Evolutionary conservation across 225 moss, liverwort and hornwort genomes (phyloP).

Genomic region (Sphagnum contortum): DNA sequence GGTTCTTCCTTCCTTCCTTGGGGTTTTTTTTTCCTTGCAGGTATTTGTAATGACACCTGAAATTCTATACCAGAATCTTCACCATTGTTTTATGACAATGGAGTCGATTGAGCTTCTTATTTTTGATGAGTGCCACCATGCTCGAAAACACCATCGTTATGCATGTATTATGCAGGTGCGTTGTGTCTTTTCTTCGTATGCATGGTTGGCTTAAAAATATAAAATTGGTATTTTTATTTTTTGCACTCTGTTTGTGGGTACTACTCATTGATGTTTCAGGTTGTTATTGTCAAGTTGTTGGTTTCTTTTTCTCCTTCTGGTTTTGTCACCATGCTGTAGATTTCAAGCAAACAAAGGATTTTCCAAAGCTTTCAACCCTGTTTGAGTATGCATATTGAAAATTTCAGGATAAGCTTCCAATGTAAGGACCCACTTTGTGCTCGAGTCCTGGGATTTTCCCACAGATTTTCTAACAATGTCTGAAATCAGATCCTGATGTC

Average conservation of each 20-base stretch:
- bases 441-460: too few species aligned
- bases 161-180: constrained; percentile 86
- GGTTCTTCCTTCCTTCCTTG: too few species aligned
- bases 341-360: too few species aligned
- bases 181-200: not conserved
- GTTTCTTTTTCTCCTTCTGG: too few species aligned
- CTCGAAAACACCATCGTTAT: constrained; percentile 77
- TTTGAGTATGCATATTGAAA: too few species aligned
- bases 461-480: too few species aligned
- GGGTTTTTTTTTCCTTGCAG: constrained; percentile 20
- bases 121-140: constrained; percentile 97
- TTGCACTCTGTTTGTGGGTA: not conserved
- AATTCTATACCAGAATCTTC: constrained; percentile 70
- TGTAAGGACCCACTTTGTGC: too few species aligned
- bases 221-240: too few species aligned
- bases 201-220: not conserved
- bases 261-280: not conserved
- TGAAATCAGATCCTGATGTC: too few species aligned
- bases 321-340: too few species aligned
- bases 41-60: constrained; percentile 96
- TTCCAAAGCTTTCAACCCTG: too few species aligned
- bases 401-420: too few species aligned
- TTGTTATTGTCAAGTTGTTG: not conserved
- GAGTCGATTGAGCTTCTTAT: constrained; percentile 81
- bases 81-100: constrained; percentile 84